Evolutionary conservation across 139 green algal genomes (phyloP).

Genomic region (Closterium sp.): DNA sequence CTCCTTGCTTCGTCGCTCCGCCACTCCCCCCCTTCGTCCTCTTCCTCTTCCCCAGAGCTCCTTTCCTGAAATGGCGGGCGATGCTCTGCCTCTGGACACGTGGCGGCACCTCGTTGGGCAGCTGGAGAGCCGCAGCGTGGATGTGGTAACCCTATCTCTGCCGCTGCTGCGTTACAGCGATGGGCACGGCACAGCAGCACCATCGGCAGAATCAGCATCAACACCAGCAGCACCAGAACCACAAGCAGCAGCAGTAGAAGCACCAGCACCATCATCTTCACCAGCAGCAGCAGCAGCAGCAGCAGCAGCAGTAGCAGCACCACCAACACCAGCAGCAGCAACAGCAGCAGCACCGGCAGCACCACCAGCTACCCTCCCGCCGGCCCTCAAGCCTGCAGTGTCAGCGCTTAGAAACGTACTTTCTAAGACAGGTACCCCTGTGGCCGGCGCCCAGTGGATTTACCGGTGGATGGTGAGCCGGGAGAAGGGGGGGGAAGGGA

Average conservation of each 20-base stretch:
- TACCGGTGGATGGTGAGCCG: background rate
- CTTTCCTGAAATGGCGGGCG: background rate
- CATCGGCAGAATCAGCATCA: background rate
- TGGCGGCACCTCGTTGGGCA: background rate
- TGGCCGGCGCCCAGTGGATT: background rate
- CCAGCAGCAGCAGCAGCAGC: background rate
- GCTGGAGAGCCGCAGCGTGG: background rate
- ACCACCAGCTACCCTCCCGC: background rate
- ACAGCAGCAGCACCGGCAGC: background rate
- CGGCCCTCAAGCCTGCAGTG: too few species aligned
- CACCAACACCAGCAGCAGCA: too few species aligned
- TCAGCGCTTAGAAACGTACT: too few species aligned
- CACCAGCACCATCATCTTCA: background rate
- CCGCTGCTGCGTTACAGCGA: background rate
- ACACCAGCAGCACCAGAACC: background rate
- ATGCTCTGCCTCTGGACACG: background rate
- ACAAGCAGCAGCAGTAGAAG: background rate
- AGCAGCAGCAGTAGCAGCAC: background rate
- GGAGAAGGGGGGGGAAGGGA: background rate
- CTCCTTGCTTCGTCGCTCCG: background rate
- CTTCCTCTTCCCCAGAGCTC: slow-evolving; percentile 1
- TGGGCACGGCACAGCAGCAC: background rate
- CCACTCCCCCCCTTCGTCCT: background rate
- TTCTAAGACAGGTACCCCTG: too few species aligned
- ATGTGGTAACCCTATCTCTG: background rate